Evolutionary conservation across 1,284 basidiomycete genomes (phyloP).

Genomic region (Sporisorium exsertum): DNA sequence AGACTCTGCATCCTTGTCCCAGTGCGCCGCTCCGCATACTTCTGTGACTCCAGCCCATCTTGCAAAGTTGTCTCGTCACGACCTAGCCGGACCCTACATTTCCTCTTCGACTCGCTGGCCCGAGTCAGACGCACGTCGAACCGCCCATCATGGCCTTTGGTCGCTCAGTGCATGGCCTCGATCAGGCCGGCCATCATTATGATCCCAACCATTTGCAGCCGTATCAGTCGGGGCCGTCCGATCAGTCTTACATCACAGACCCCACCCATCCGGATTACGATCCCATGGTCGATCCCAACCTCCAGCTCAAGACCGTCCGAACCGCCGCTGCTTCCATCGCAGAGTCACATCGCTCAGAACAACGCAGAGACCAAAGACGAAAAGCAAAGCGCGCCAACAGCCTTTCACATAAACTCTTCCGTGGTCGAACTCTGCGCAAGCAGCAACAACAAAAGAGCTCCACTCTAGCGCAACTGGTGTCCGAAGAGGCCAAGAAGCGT

Average conservation of each 20-base stretch:
- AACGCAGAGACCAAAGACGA: constrained; percentile 52
- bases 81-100: background rate
- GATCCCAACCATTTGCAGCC: constrained; percentile 55
- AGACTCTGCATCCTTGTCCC: background rate
- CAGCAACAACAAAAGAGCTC: constrained; percentile 42
- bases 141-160: constrained; percentile 33
- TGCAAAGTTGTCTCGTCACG: background rate
- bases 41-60: background rate
- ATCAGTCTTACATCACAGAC: constrained; percentile 53
- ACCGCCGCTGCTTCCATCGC: constrained; percentile 66
- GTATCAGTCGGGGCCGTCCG: constrained; percentile 50
- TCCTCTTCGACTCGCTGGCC: background rate
- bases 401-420: constrained; percentile 54
- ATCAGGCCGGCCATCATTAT: constrained; percentile 47
- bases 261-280: constrained; percentile 64
- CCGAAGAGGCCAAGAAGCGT: constrained; percentile 41
- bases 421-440: constrained; percentile 50
- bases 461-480: constrained; percentile 32
- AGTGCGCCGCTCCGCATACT: constrained; percentile 5
- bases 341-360: constrained; percentile 62
- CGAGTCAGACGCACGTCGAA: background rate
- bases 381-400: constrained; percentile 48
- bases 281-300: constrained; percentile 61
- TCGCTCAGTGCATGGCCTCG: constrained; percentile 33
- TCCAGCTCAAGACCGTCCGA: constrained; percentile 63